Evolutionary conservation across 441 rosid species (phyloP).

Genomic region (Daphne laureola): DNA sequence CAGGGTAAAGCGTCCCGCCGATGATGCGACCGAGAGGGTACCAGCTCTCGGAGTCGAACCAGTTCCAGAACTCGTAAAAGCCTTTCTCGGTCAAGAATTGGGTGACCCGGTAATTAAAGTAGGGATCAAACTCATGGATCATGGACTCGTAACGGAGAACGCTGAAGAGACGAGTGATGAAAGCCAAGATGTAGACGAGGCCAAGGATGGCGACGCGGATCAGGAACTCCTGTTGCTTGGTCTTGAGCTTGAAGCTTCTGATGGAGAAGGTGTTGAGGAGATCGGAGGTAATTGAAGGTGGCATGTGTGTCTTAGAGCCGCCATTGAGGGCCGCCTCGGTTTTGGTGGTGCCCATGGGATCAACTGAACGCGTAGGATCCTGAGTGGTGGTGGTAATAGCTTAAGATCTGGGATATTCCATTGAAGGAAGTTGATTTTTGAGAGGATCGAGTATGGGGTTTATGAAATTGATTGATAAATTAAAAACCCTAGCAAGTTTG

Average conservation of each 20-base stretch:
- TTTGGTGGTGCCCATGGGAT: conserved; percentile 23
- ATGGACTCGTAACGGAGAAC: conserved; percentile 96
- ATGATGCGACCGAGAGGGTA: conserved; percentile 92
- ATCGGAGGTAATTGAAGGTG: conserved; percentile 30
- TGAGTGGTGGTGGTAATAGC: too few species aligned
- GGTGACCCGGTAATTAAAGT: conserved; percentile 92
- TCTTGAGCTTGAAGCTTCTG: conserved; percentile 61
- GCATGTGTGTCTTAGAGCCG: conserved; percentile 24
- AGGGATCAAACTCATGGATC: conserved; percentile 99
- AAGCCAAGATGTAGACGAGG: conserved; percentile 76
- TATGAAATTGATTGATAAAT: too few species aligned
- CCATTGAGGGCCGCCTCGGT: conserved; percentile 25
- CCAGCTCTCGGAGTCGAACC: conserved; percentile 98
- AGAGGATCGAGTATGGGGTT: too few species aligned
- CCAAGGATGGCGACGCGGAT: conserved; percentile 75
- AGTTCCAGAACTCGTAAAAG: conserved; percentile 96
- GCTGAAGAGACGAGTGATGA: conserved; percentile 79
- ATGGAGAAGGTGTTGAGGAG: conserved; percentile 34
- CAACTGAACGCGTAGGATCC: too few species aligned
- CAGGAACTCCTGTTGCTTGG: conserved; percentile 91
- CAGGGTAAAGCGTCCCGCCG: conserved; percentile 94
- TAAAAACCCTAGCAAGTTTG: too few species aligned
- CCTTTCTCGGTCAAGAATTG: conserved; percentile 87
- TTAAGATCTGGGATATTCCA: too few species aligned
- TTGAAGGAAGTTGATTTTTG: too few species aligned